phyloP scores from a whole-genome alignment of 148 eudicot species.

The Heliamphora exappendiculata region DNA sequence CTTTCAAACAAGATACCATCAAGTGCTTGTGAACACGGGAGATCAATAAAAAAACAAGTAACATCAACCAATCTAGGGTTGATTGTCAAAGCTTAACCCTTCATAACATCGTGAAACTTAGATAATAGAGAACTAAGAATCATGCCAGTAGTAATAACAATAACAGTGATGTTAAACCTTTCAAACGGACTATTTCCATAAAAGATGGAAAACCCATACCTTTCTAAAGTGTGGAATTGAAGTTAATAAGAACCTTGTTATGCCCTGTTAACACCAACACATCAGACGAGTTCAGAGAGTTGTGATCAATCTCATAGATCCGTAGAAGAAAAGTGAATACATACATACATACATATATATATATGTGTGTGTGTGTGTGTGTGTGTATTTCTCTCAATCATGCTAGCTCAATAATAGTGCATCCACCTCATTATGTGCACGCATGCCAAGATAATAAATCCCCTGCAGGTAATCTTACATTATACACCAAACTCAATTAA shows the following conservation, averaged over 20 bases:
- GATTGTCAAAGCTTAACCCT: neutral
- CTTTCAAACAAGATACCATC: neutral
- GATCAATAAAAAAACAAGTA: neutral
- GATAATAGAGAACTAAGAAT: neutral
- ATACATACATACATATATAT: neutral
- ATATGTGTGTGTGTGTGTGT: too few relatives aligned
- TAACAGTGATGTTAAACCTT: neutral
- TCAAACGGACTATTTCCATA: neutral
- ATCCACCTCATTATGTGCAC: neutral
- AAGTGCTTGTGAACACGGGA: neutral
- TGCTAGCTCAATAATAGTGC: neutral
- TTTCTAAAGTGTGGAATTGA: slow-evolving; percentile 76
- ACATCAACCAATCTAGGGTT: neutral
- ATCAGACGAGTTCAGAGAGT: neutral
- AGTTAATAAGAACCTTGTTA: slow-evolving; percentile 69
- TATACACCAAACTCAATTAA: neutral
- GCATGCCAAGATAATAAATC: neutral
- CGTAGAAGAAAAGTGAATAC: neutral
- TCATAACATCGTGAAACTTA: neutral
- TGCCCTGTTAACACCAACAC: slow-evolving; percentile 46
- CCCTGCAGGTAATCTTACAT: neutral
- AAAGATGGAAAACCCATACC: slow-evolving; percentile 32
- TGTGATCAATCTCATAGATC: neutral
- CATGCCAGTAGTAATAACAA: neutral
- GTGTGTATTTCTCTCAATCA: neutral